Base-by-base conservation (phyloP, 129 eudicot genomes). In the Arctium lappa region DNA sequence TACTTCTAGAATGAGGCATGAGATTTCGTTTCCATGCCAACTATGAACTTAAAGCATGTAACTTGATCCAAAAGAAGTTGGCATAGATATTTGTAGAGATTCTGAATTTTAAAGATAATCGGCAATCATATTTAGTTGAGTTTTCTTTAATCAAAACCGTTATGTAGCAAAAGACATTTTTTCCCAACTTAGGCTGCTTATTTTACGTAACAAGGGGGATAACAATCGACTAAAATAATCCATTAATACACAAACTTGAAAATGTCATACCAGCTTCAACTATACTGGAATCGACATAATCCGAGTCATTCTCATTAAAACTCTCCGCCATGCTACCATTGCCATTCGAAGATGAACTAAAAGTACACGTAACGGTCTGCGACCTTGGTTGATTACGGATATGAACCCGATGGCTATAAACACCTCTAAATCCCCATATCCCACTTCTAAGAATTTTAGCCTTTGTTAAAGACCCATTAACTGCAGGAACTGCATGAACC, bases 231-330 rank as follows among this genome's bases (percentile, higher is more conserved):
- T 72, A 72, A 37, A 10, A 36, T 65, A 66, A 66, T 66, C 38
- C 30, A 30, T 0, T 65, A 66, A 66, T 66, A 73, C 30, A 30
- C 3, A 48, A 46, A 46, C 33, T 66, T 66, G 71, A 2, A 16
- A 79, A 69, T 13, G 11, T n/a, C 3, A 71, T n/a, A 95, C 98
- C 98, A 75, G 98, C 97, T 90, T 95, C 97, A 71, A 88, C 72
- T 38, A 95, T 89, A 85, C 91, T 95, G 42, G 97, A 92, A 78
- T 91, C 81, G 22, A 95, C 92, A 80, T 91, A 95, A 92, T 95
- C 97, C 0, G 90, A 88, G 70, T 91, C 96, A 77, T 87, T 91
- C 72, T 80, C 84, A 40, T 80, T 85, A 60, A 79, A 85, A 80
- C 84, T 85, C 22, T 85, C 87, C 0, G 87, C 84, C 87, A 85